These are phyloP conservation scores for Castanea crenata DNA, from an alignment of 306 rosid genomes.

Conservation along the genomic window DNA sequence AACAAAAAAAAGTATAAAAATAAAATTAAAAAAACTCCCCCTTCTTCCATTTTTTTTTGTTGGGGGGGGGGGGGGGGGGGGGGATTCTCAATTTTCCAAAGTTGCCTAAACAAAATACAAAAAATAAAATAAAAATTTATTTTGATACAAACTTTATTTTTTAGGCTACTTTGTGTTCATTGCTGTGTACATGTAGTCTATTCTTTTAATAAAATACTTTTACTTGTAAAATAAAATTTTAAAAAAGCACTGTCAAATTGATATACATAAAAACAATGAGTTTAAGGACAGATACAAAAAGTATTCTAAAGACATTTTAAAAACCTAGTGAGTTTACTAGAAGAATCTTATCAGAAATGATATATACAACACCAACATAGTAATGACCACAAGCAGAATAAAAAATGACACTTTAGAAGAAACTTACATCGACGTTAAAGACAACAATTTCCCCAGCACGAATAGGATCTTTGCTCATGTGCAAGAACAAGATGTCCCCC, in stretches of 20 bases:
- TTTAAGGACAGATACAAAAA: neutral
- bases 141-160: too few species aligned
- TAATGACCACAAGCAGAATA: neutral
- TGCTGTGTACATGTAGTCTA: too few species aligned
- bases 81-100: too few species aligned
- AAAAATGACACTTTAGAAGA: neutral
- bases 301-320: neutral
- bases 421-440: conserved; percentile 82
- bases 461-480: conserved; percentile 89
- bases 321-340: neutral
- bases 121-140: too few species aligned
- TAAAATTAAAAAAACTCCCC: too few species aligned
- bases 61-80: neutral
- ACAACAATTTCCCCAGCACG: conserved; percentile 98
- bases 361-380: neutral
- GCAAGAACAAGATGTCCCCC: conserved; percentile 95
- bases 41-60: neutral
- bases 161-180: too few species aligned
- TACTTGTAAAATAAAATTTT: too few species aligned
- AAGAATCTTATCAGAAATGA: neutral
- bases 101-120: too few species aligned
- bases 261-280: too few species aligned
- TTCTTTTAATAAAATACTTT: too few species aligned
- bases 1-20: too few species aligned
- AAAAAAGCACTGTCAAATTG: too few species aligned